phyloP scores from a whole-genome alignment of 805 yeast genomes.

The Cyberlindnera euphorbiae region DNA sequence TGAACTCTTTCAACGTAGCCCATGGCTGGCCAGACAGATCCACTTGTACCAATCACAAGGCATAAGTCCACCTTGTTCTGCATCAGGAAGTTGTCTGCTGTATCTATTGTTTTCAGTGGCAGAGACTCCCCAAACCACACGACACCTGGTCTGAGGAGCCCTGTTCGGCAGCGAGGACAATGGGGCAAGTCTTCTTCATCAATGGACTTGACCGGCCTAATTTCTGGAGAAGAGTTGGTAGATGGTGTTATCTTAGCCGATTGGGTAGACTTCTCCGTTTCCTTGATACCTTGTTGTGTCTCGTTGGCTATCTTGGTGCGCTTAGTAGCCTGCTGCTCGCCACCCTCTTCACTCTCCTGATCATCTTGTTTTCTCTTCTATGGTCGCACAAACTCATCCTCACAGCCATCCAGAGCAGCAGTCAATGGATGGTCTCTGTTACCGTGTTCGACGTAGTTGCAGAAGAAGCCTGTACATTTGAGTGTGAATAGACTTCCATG shows the following conservation, averaged over 20 bases:
- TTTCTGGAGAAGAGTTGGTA: slow-evolving; percentile 37
- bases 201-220: slow-evolving; percentile 44
- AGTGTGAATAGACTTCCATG: slow-evolving; percentile 77
- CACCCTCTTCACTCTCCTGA: slow-evolving; percentile 11
- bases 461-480: slow-evolving; percentile 70
- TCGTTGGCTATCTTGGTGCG: background rate
- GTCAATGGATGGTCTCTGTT: slow-evolving; percentile 58
- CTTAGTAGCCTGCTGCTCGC: background rate
- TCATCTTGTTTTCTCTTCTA: slow-evolving; percentile 11
- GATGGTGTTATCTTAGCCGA: slow-evolving; percentile 10
- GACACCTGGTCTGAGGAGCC: slow-evolving; percentile 78
- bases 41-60: slow-evolving; percentile 81
- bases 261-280: too few relatives aligned
- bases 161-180: slow-evolving; percentile 71
- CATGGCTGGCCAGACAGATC: slow-evolving; percentile 88
- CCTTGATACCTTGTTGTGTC: background rate
- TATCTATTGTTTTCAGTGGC: slow-evolving; percentile 56
- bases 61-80: slow-evolving; percentile 60
- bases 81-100: slow-evolving; percentile 64
- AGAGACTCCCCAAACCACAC: slow-evolving; percentile 94
- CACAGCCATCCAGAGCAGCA: slow-evolving; percentile 40
- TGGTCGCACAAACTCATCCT: slow-evolving; percentile 29
- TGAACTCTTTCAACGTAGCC: slow-evolving; percentile 79
- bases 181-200: slow-evolving; percentile 54
- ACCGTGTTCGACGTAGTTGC: slow-evolving; percentile 53